Conservation (phyloP, 192 early-diverging fungal genomes). For the Mycoemilia scoparia region DNA sequence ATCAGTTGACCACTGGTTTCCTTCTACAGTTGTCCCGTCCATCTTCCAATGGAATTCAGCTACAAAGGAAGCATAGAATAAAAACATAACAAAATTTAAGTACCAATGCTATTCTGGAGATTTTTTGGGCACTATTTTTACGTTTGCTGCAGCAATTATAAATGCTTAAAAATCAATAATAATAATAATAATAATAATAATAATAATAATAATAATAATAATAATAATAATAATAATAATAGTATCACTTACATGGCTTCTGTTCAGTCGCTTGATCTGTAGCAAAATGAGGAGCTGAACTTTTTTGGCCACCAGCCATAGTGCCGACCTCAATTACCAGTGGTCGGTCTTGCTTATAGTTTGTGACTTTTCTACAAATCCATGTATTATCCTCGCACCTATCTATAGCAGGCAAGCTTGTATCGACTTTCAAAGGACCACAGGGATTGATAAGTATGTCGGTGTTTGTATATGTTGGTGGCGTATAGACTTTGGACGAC, state of each 20-base stretch:
- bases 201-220: no score
- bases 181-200: no score
- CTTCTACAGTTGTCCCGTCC: constrained; percentile 12
- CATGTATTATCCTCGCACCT: constrained; percentile 19
- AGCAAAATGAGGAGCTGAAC: constrained; percentile 9
- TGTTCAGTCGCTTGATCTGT: constrained; percentile 10
- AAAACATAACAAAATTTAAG: no score
- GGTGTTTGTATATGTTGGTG: constrained; percentile 18
- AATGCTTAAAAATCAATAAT: no score
- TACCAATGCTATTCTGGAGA: no score
- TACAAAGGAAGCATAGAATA: no score
- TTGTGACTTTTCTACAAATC: constrained; percentile 19
- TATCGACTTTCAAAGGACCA: constrained; percentile 7
- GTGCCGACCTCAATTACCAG: constrained; percentile 18
- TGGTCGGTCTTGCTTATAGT: constrained; percentile 18
- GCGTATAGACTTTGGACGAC: constrained; percentile 15
- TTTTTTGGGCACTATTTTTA: no score
- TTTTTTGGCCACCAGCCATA: constrained; percentile 9
- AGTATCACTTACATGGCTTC: constrained; percentile 2
- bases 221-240: no score
- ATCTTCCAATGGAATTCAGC: constrained; percentile 25
- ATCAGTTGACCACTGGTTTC: constrained; percentile 12
- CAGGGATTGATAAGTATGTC: constrained; percentile 25
- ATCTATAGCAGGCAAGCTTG: constrained; percentile 14
- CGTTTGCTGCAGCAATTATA: no score